Evolutionary conservation across 805 yeast species (phyloP), one percentile per base, ranked within the genome.

Genomic region (Blastobotrys robertii): DNA sequence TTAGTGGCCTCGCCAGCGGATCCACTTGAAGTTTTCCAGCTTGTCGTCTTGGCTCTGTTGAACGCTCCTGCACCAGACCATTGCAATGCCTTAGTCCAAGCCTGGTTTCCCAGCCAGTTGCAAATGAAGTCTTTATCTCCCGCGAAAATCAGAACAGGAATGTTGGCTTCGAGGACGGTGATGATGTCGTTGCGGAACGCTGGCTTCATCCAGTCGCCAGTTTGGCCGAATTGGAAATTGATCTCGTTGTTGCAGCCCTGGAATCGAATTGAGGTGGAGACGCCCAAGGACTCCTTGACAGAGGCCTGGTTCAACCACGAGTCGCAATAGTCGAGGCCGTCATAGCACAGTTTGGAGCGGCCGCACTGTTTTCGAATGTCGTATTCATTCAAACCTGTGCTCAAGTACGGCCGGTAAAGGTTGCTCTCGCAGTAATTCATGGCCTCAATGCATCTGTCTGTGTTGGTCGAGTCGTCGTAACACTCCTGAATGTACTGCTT

Each of bases 41-140:
- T 12, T 11, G 22, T n/a, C 13, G 13, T 34, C 25, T 14, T 14
- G 11, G 58, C 69, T 16, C 64, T 56, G 52, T 67, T 66, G 60
- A 77, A 84, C 43, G 69, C 74, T 19, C 69, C 71, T 37, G 70
- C 67, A 28, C 75, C 74, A 13, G 69, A 59, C 83, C 84, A 82
- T 54, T 81, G 81, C 43, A 85, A 68, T 7, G 53, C 40, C 57
- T 83, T 70, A 25, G 88, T 71, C 90, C 95, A 84, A 5, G 84
- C 94, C 57, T 76, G 74, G 62, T 85, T 85, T 50, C 96, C 97
- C 56, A 88, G 72, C 95, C 96, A 87, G 68, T 88, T 87, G 67
- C 95, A 87, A 58, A 86, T 86, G 63, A 78, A 86, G 64, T 87
- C 97, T 63, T 84, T 83, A 66, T 87, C 95, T 59, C 97, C 97